Percentiles rank a stretch among this genome's conserved stretches.
Conservation (phyloP, 2,329 filamentous ascomycete genomes). For the Leptographium flavum region DNA sequence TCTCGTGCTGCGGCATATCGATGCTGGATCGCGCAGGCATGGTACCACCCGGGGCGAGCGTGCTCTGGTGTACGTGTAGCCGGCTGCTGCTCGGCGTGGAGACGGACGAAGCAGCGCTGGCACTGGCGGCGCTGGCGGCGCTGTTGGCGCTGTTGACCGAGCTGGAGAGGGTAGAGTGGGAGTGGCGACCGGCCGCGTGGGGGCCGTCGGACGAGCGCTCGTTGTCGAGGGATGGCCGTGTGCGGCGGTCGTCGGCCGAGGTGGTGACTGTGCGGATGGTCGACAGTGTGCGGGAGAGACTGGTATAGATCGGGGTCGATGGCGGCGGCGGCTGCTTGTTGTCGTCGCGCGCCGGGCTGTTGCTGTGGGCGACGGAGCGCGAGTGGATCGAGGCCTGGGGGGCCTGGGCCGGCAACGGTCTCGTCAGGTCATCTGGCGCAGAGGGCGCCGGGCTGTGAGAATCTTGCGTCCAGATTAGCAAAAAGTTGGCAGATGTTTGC, state of each 20-base stretch:
- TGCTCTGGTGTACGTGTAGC: slow-evolving; percentile 22
- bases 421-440: slow-evolving; percentile 14
- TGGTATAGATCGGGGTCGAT: slow-evolving; percentile 7
- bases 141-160: slow-evolving; percentile 40
- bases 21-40: slow-evolving; percentile 4
- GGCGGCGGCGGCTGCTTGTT: slow-evolving; percentile 15
- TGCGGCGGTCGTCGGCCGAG: slow-evolving; percentile 32
- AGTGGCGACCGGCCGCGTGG: slow-evolving; percentile 17
- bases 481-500: no score
- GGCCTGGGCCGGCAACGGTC: slow-evolving; percentile 21
- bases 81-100: slow-evolving; percentile 20
- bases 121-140: no score
- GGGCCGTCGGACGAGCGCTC: slow-evolving; percentile 24
- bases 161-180: slow-evolving; percentile 39
- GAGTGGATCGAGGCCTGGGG: slow-evolving; percentile 24
- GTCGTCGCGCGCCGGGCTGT: slow-evolving; percentile 9
- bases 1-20: slow-evolving; percentile 16
- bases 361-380: slow-evolving; percentile 21
- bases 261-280: slow-evolving; percentile 45
- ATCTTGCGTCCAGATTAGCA: background rate
- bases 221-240: slow-evolving; percentile 25
- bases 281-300: slow-evolving; percentile 22
- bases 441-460: slow-evolving; percentile 5
- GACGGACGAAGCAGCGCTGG: slow-evolving; percentile 30
- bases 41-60: slow-evolving; percentile 1